phyloP scores from a whole-genome alignment of 768 basidiomycete genomes.

The Pisolithus orientalis region DNA sequence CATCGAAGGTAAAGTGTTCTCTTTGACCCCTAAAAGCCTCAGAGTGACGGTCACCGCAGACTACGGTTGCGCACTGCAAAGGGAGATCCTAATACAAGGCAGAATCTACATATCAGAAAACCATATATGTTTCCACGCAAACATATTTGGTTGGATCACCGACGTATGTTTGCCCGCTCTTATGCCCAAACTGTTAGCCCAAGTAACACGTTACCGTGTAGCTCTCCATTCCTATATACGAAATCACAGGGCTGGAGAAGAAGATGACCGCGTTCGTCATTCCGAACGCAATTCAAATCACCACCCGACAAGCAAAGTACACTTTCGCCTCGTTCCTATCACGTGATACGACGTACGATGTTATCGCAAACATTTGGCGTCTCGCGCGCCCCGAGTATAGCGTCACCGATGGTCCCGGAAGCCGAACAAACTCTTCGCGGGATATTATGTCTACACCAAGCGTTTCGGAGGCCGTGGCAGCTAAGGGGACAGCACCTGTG shows the following conservation, averaged over 20 bases:
- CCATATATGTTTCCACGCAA: constrained; percentile 98
- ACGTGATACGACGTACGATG: constrained; percentile 92
- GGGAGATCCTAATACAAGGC: constrained; percentile 95
- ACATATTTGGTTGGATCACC: constrained; percentile 99
- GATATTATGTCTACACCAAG: constrained; percentile 15
- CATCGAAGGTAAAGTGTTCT: constrained; percentile 73
- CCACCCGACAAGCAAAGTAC: constrained; percentile 79
- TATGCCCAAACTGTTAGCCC: not conserved
- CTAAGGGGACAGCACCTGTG: constrained; percentile 3
- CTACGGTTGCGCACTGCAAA: constrained; percentile 94
- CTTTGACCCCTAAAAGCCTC: not conserved
- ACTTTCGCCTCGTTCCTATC: constrained; percentile 96
- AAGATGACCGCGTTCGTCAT: constrained; percentile 98
- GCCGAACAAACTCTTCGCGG: constrained; percentile 10
- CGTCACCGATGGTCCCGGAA: constrained; percentile 24
- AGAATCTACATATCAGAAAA: constrained; percentile 96
- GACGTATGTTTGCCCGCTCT: constrained; percentile 54
- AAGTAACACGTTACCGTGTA: constrained; percentile 26
- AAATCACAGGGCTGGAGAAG: constrained; percentile 85
- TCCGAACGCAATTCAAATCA: constrained; percentile 90
- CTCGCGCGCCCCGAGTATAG: constrained; percentile 68
- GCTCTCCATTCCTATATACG: constrained; percentile 84
- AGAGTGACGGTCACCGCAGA: constrained; percentile 42
- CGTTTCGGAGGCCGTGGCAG: constrained; percentile 9
- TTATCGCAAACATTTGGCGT: constrained; percentile 94